These are phyloP conservation scores for Fremontodendron californicum DNA, from an alignment of 345 rosid species.

Conservation along the genomic window DNA sequence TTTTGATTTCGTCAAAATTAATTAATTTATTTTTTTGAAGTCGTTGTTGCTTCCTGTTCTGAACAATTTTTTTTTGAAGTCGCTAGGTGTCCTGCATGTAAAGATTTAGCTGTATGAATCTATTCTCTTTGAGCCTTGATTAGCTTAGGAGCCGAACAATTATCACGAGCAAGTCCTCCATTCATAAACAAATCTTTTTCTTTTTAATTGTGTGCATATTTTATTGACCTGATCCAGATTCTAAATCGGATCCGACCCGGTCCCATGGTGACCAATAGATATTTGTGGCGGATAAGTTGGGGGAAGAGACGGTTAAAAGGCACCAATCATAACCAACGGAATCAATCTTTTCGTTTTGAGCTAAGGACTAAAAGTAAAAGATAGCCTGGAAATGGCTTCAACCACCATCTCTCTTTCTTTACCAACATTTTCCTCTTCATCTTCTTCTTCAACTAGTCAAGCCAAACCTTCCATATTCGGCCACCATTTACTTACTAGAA, in stretches of 20 bases:
- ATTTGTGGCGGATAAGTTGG: constrained; percentile 10
- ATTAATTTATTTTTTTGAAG: too few species aligned
- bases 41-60: too few species aligned
- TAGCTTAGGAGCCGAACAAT: too few species aligned
- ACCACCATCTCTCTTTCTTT: constrained; percentile 35
- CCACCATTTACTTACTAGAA: constrained; percentile 21
- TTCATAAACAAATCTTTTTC: too few species aligned
- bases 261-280: background rate
- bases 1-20: too few species aligned
- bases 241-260: background rate
- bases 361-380: background rate
- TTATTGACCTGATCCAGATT: too few species aligned
- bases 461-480: constrained; percentile 19
- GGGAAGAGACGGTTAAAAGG: background rate
- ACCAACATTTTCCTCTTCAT: constrained; percentile 21
- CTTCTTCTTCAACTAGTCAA: constrained; percentile 9
- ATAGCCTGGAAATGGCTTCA: constrained; percentile 28
- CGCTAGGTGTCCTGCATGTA: too few species aligned
- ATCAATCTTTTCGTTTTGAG: background rate
- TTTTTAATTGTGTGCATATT: background rate
- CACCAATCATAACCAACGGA: background rate
- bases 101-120: too few species aligned
- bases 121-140: too few species aligned
- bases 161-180: too few species aligned
- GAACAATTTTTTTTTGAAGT: too few species aligned